Evolutionary conservation across 306 rosid species (phyloP), one percentile per base, ranked within the genome.

Genomic region (Casuarina cunninghamiana): DNA sequence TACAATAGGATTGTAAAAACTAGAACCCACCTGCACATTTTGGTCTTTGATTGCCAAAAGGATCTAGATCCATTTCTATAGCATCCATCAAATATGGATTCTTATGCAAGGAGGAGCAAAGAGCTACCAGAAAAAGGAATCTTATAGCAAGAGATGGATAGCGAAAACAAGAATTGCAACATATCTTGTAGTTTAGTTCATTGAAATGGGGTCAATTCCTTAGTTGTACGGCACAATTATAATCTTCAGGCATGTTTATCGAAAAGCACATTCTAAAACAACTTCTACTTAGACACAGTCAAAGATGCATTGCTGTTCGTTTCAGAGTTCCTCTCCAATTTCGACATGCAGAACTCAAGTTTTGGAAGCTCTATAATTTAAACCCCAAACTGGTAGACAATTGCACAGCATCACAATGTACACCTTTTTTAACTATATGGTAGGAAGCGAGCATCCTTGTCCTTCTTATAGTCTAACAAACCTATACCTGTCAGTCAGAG

Each of bases 1-100:
- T 5, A 10, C 10, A 42, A 16, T n/a, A 32, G 60, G n/a, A 10
- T 11, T 48, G 46, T 38, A 3, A 12, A 51, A 69, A 75, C 55
- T 39, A 65, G 61, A 77, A 38, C 19, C 17, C 86, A 95, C 99
- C 99, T 84, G 91, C 97, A 86, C 91, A 92, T 91, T 95, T 95
- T 37, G 83, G 86, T 86, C 99, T 90, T 75, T 87, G 96, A 79
- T 87, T 85, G 61, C 91, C 91, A 79, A 87, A 88, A 55, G 96
- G 97, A 83, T 91, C 97, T 10, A 70, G 54, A 50, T 81, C 90
- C 76, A 74, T 79, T 21, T 84, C 87, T 4, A 88, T 85, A 67
- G 76, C 82, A 75, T 86, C 97, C 73, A 81, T 85, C 79, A 95
- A 69, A 78, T 89, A 95, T 1, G 97, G 99, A 83, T 95, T 95